A percentile compares a stretch with the other conserved stretches of the same genome.
These are phyloP conservation scores for Penicillium glabrum DNA, from an alignment of 2,329 filamentous ascomycete genomes.

Conservation along the genomic window DNA sequence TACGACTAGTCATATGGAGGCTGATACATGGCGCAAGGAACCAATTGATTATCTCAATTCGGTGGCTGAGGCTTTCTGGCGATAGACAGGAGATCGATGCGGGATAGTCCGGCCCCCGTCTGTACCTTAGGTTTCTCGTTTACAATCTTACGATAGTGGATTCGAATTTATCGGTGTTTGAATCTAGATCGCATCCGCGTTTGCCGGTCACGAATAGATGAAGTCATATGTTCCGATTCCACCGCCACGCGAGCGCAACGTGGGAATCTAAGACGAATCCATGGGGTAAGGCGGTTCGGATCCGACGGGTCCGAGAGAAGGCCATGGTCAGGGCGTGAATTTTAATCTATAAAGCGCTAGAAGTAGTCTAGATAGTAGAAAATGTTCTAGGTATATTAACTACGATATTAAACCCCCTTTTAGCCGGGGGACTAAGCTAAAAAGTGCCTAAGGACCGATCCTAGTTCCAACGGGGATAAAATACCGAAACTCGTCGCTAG, in stretches of 20 bases:
- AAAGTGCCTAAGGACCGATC: background rate
- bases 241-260: slow-evolving; percentile 4
- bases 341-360: background rate
- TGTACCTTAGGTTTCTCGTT: background rate
- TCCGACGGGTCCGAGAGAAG: slow-evolving; percentile 7
- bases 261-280: background rate
- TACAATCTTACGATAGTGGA: background rate
- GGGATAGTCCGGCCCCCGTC: background rate
- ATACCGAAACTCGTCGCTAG: background rate
- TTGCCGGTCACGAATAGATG: background rate
- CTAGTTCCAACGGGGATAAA: background rate
- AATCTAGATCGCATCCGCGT: background rate
- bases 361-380: background rate
- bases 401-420: background rate
- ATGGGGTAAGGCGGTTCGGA: background rate
- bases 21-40: slow-evolving; percentile 46
- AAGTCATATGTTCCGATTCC: background rate
- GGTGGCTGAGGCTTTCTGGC: slow-evolving; percentile 24
- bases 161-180: background rate
- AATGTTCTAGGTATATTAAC: background rate
- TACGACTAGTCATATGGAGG: slow-evolving; percentile 43
- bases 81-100: slow-evolving; percentile 8
- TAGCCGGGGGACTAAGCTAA: background rate
- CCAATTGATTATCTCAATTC: slow-evolving; percentile 34
- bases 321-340: background rate